Percentiles rank a stretch among this genome's conserved stretches.
Evolutionary conservation across 2,329 filamentous ascomycete species (phyloP).

Genomic region (Hymenoscyphus scutula): DNA sequence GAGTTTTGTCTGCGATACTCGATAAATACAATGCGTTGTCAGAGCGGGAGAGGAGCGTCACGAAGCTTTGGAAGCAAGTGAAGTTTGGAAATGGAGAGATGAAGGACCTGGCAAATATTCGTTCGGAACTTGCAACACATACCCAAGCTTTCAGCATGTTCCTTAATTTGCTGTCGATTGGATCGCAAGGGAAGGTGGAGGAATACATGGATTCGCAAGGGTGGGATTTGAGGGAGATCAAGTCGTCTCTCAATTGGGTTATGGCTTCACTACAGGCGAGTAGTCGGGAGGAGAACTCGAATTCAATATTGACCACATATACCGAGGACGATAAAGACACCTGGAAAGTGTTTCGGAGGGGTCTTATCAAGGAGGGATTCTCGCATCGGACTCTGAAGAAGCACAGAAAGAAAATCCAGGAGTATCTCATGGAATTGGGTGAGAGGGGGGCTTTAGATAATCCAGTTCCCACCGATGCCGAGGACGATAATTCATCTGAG

Average conservation of each 20-base stretch:
- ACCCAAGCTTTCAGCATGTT: constrained; percentile 21
- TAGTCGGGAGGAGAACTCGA: constrained; percentile 2
- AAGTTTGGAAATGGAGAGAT: constrained; percentile 23
- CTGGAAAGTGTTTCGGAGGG: constrained; percentile 53
- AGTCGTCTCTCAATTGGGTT: constrained; percentile 16
- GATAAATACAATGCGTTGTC: constrained; percentile 22
- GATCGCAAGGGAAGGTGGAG: constrained; percentile 19
- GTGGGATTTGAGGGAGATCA: constrained; percentile 18
- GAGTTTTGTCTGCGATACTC: constrained; percentile 17
- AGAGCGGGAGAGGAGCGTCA: constrained; percentile 13
- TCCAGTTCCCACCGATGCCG: no score
- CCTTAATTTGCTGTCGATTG: constrained; percentile 18
- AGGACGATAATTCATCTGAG: no score
- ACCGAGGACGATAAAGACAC: constrained; percentile 47
- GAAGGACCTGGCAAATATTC: constrained; percentile 18
- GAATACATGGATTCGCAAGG: constrained; percentile 21
- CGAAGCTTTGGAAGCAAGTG: constrained; percentile 18
- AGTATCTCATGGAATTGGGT: constrained; percentile 26
- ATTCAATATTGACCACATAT: constrained; percentile 25
- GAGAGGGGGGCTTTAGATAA: constrained; percentile 21
- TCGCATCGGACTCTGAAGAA: constrained; percentile 50
- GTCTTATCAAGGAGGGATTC: constrained; percentile 55
- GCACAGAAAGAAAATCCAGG: constrained; percentile 45
- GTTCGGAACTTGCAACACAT: constrained; percentile 18
- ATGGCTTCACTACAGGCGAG: constrained; percentile 16